Base-by-base conservation (phyloP, 2,329 filamentous ascomycete species). In the Gaeumannomyces tritici region DNA sequence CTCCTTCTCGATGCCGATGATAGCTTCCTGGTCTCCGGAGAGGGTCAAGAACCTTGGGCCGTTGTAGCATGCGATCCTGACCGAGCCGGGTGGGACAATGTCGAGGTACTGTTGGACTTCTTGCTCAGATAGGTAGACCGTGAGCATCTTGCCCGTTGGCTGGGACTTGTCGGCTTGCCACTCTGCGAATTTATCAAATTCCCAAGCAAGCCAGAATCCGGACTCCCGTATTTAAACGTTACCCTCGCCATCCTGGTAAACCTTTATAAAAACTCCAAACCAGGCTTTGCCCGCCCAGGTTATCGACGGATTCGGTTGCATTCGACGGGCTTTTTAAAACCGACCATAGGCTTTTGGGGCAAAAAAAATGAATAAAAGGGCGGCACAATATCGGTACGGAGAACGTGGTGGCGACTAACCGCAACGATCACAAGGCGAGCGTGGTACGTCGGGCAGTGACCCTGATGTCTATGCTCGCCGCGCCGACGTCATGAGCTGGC, bases 271-370 rank as follows among this genome's bases (percentile, higher is more conserved):
- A 4, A 29, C 28, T 0, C 56, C 56, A 15, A 15, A 29, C n/a
- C 31, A 54, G 9, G n/a, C 72, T 42, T 73, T 72, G 15, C n/a
- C 67, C 69, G 18, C 71, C 70, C 2, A 67, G 71, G 60, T 79
- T 67, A 12, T 76, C 67, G 2, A 79, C 72, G 1, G 79, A 83
- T 77, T 0, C 81, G 77, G 18, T 79, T 73, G 31, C 76, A 76
- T 0, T 67, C 67, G 3, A 70, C 70, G 0, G 87, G 87, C 28
- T 81, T 74, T 71, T 86, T 89, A 80, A 83, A 92, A 24, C 79
- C 73, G 27, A 79, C 68, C 87, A 93, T 89, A 66, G 89, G 75
- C 66, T 88, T 83, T 70, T 93, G 90, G 0, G 83, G 81, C 29
- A 92, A 75, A 63, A 85, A 84, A 0, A 78, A n/a, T n/a, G n/a